These are phyloP conservation scores for Lecanicillium sp. DNA, from an alignment of 2,329 filamentous ascomycete genomes.

Conservation along the genomic window DNA sequence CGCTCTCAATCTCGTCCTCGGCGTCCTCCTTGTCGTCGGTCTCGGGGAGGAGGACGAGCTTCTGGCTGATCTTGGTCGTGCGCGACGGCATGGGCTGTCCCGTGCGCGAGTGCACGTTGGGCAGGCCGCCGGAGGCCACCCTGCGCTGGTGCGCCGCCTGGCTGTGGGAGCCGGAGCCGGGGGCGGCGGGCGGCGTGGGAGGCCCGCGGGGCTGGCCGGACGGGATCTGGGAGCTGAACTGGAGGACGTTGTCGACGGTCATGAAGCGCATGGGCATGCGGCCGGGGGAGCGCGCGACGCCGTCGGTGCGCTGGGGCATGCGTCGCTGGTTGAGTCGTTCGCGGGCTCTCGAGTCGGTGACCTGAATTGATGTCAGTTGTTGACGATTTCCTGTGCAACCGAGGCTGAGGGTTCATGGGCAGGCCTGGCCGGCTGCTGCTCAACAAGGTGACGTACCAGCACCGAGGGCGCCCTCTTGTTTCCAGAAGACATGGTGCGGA, in stretches of 20 bases:
- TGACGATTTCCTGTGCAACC: slow-evolving; percentile 11
- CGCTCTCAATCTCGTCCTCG: slow-evolving; percentile 54
- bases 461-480: slow-evolving; percentile 14
- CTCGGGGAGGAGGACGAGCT: slow-evolving; percentile 90
- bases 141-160: slow-evolving; percentile 20
- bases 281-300: slow-evolving; percentile 23
- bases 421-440: background rate
- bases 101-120: slow-evolving; percentile 36
- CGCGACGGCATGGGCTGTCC: slow-evolving; percentile 67
- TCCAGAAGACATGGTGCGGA: slow-evolving; percentile 12
- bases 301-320: slow-evolving; percentile 28
- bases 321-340: slow-evolving; percentile 30
- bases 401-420: background rate
- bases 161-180: slow-evolving; percentile 17
- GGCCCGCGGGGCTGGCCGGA: slow-evolving; percentile 82
- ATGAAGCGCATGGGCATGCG: slow-evolving; percentile 64
- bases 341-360: slow-evolving; percentile 31
- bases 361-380: slow-evolving; percentile 20
- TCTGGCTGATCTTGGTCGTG: slow-evolving; percentile 92
- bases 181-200: slow-evolving; percentile 41
- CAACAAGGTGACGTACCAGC: slow-evolving; percentile 10
- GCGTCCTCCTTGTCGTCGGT: slow-evolving; percentile 51
- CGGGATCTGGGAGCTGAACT: slow-evolving; percentile 89
- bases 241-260: slow-evolving; percentile 88
- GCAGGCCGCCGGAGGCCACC: slow-evolving; percentile 32